Evolutionary conservation across 768 basidiomycete species (phyloP), one percentile per base, ranked within the genome.

Genomic region (Inosperma sp.): DNA sequence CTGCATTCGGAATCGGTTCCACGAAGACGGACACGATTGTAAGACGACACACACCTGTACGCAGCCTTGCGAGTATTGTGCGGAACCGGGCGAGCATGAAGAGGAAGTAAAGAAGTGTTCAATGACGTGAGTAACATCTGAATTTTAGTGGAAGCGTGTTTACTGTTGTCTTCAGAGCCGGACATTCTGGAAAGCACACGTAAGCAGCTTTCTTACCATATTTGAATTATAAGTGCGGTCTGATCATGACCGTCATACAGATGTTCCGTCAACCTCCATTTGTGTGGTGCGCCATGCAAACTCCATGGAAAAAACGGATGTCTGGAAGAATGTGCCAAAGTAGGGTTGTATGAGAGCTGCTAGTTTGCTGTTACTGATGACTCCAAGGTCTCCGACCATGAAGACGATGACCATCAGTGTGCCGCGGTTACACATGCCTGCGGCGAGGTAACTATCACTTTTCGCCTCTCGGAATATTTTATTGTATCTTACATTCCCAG

Each of bases 141-240:
- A 37, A 36, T 19, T 8, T 16, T 35, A 22, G 16, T 25, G 26
- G 2, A 26, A 17, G 12, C 8, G 23, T 37, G 17, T 31, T 34
- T 17, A 21, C 12, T 14, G 9, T 3, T 22, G 25, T 23, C 14
- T 13, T 27, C n/a, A 83, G 81, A n/a, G 81, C 80, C 25, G 83
- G 82, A 0, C 82, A 84, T 52, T 61, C 72, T 17, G 80, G 78
- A 12, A 68, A 65, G 8, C 82, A 83, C 54, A 70, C 80, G 82
- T 82, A 60, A 43, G 75, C 57, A 9, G 22, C 45, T 25, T 43
- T 16, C 21, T 40, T 25, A 40, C 39, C 5, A 9, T 5, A 19
- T 26, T 40, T 35, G 14, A 19, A n/a, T n/a, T 3, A 4, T 48
- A 2, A 23, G 9, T 23, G 39, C 13, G 4, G 7, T 53, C 31